Conservation (phyloP, 2,329 filamentous ascomycete genomes). For the Fusarium sp. region DNA sequence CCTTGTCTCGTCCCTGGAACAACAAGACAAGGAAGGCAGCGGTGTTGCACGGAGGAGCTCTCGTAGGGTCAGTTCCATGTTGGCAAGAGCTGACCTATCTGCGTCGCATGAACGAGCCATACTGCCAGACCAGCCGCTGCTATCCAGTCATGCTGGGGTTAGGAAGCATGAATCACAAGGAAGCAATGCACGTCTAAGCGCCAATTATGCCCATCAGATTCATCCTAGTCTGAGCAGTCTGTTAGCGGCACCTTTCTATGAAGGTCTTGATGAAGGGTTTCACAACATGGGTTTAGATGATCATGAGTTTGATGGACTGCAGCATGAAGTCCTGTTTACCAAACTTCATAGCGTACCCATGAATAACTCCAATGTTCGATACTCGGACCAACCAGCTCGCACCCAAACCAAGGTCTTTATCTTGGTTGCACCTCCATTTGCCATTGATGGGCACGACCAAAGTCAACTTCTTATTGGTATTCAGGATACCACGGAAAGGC, state of each 20-base stretch:
- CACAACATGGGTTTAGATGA: constrained; percentile 80
- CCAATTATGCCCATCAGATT: constrained; percentile 60
- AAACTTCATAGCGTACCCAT: constrained; percentile 77
- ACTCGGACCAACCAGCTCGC: constrained; percentile 66
- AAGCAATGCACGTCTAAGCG: constrained; percentile 55
- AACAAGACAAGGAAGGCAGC: constrained; percentile 69
- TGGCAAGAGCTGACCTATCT: constrained; percentile 88
- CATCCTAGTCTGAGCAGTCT: constrained; percentile 70
- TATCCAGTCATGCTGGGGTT: constrained; percentile 57
- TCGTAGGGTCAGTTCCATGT: constrained; percentile 88
- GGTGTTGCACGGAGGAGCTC: constrained; percentile 70
- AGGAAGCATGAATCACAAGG: constrained; percentile 79
- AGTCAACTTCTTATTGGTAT: constrained; percentile 75
- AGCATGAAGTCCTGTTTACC: constrained; percentile 77
- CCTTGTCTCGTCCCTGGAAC: constrained; percentile 77
- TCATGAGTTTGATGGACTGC: constrained; percentile 76
- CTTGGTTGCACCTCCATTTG: constrained; percentile 69
- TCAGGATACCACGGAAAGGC: constrained; percentile 75
- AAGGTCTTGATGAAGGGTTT: constrained; percentile 77
- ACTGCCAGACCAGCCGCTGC: constrained; percentile 76
- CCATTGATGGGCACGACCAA: constrained; percentile 64
- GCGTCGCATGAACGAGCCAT: constrained; percentile 83
- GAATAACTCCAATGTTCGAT: constrained; percentile 71
- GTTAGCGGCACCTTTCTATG: constrained; percentile 76
- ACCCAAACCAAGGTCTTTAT: constrained; percentile 74